These are phyloP conservation scores for Trypanosoma avium DNA, from an alignment of 208 protist species.

Conservation along the genomic window DNA sequence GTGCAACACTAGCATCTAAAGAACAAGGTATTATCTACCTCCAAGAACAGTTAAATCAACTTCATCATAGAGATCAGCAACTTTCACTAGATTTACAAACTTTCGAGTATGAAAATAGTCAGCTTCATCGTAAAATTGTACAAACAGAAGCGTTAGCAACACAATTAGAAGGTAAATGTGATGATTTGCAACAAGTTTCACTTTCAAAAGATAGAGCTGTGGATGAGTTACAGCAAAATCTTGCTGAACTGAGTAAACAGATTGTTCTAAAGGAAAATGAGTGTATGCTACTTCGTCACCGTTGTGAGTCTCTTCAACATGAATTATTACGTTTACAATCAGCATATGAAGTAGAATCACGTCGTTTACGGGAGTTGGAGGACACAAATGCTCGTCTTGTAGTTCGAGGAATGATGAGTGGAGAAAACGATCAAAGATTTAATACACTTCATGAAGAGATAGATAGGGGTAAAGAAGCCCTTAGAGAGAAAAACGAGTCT, in stretches of 20 bases:
- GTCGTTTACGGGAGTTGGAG: slow-evolving; percentile 48
- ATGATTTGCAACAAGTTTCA: slow-evolving; percentile 54
- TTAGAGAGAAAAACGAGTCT: slow-evolving; percentile 22
- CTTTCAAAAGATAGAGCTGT: slow-evolving; percentile 51
- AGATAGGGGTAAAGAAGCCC: slow-evolving; percentile 16
- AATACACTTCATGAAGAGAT: slow-evolving; percentile 31
- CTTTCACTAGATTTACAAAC: slow-evolving; percentile 75
- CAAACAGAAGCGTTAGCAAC: slow-evolving; percentile 39
- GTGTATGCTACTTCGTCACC: slow-evolving; percentile 58
- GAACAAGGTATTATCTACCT: slow-evolving; percentile 72
- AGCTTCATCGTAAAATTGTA: slow-evolving; percentile 66
- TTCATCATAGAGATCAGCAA: slow-evolving; percentile 81
- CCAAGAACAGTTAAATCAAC: slow-evolving; percentile 65
- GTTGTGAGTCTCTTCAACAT: slow-evolving; percentile 52
- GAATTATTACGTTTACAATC: slow-evolving; percentile 49
- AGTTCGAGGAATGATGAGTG: slow-evolving; percentile 49
- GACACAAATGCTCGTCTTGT: slow-evolving; percentile 74
- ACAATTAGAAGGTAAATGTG: slow-evolving; percentile 43
- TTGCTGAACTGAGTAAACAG: slow-evolving; percentile 81
- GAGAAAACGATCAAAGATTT: slow-evolving; percentile 26
- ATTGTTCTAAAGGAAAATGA: slow-evolving; percentile 81
- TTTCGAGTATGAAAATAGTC: slow-evolving; percentile 79
- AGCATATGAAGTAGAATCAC: slow-evolving; percentile 32
- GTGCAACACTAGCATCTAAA: slow-evolving; percentile 65
- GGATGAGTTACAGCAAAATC: slow-evolving; percentile 78